Base-by-base conservation (phyloP, 108 stramenopile genomes). In the Cyclotella sp. region DNA sequence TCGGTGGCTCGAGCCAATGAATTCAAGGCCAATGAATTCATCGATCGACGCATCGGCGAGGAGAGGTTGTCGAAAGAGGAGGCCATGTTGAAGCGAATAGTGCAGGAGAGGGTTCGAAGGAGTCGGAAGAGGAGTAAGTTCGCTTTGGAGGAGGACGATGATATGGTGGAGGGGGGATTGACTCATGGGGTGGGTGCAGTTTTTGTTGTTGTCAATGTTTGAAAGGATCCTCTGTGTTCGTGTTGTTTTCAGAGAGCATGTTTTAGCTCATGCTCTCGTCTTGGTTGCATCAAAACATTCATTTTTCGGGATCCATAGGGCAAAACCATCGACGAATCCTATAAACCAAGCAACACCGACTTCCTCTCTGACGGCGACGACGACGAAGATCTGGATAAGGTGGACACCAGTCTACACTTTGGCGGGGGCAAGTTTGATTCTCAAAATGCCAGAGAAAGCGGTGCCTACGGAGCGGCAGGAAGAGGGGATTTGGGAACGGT, bases 391-490 rank as follows among this genome's bases (percentile, higher is more conserved):
- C 79, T 97, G 16, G 90, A 90, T 43, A 87, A 84, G 46, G 75
- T 88, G 27, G 97, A 97, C 73, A 95, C 96, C 4, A 79, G 85
- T 70, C 83, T 98, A 41, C 96, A 98, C 81, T 98, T 98, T 73
- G 97, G 97, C 45, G 95, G 94, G 14, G 84, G 90, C 14, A 71
- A 72, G 29, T 72, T 85, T 47, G 73, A 70, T 46, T 54, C 41
- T 41, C 54, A 63, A 0, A 81, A 72, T 41, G 68, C 72, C 18
- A 59, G 45, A 24, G 62, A 78, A 40, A 75, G 58, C 13, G 79
- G 90, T 74, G 85, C 82, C 0, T 92, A 92, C 42, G 89, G 90
- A 19, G 59, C 72, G 11, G 26, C 22, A 19, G 79, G 54, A 19
- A 54, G 62, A 26, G 64, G 75, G 19, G 82, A 87, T 54, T 78